Evolutionary conservation across 1,284 basidiomycete genomes (phyloP), one percentile per base, ranked within the genome.

Genomic region (Malassezia slooffiae): DNA sequence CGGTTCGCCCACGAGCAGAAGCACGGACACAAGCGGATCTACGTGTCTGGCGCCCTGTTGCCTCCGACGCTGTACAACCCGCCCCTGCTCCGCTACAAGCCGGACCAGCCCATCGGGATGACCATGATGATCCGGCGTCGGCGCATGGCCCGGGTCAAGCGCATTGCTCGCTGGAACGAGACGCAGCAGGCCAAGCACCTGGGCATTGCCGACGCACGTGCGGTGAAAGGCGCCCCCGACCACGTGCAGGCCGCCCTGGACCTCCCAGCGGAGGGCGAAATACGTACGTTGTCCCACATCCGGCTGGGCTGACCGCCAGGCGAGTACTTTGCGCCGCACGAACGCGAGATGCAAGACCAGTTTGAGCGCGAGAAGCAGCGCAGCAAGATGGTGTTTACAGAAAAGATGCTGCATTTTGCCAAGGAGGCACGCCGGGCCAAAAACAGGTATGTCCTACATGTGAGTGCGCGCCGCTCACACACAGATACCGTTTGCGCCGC

Each of bases 81-180:
- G 8, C 63, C 63, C 0, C 45, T 67, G 29, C 60, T 58, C 17
- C 57, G 66, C 5, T 67, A 61, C 58, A 63, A 63, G 35, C 64
- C 64, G 11, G 49, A 52, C 12, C 66, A 68, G 43, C 66, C 66
- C 0, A 33, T 41, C 3, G 24, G 27, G 6, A 49, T 68, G 32
- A 60, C 56, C 22, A 65, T 68, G 66, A 67, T 60, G 58, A 65
- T 68, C 50, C 47, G 46, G 20, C 41, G 44, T 4, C 58, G 65
- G 5, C 54, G 60, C 2, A 15, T 53, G 3, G 52, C 47, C 5
- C 51, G 62, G 13, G 13, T 51, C 17, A 23, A 34, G 9, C 52
- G 62, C 3, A 37, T 50, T 10, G 50, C 53, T 17, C 40, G 47
- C 10, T 45, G 32, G 32, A 42, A 45, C 36, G 60, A 61, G 30